Base-by-base conservation (phyloP, 1,284 basidiomycete species). In the Apiotrichum gracile region DNA sequence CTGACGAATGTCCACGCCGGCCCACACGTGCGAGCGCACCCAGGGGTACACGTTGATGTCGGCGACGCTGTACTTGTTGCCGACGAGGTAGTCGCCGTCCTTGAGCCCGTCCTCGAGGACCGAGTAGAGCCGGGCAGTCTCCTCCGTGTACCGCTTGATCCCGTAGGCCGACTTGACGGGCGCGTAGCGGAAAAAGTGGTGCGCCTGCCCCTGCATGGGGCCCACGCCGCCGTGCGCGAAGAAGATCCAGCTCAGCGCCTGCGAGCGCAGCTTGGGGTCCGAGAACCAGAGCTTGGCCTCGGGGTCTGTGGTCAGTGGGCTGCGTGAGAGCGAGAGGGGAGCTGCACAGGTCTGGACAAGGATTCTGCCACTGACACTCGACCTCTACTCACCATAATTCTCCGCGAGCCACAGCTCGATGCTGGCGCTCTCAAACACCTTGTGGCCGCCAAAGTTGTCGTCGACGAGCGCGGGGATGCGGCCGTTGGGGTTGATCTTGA, bases 241-340 rank as follows among this genome's bases (percentile, higher is more conserved):
- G 75, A 88, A 87, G 44, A 89, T 83, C 88, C 87, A 91, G 64
- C 86, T 85, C 19, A 86, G 65, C 69, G 82, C 78, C 68, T 84
- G 80, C 64, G 81, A 83, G 38, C 67, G 61, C 38, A 76, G 72
- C n/a, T 70, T 62, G 1, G 77, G 70, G 61, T 71, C 68, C 35
- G 78, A 74, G 66, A 83, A 84, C 60, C 74, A 78, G 61, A 86
- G 81, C 61, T 80, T 81, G 69, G 75, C 68, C 22, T 83, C 79
- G 52, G 58, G 61, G 57, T 76, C 74, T 57, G 65, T 62, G 10
- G 41, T 40, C 38, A 40, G 38, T 19, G 7, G n/a, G 25, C n/a
- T n/a, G n/a, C n/a, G n/a, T n/a, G 9, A 6, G 25, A n/a, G 1
- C 7, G 27, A 13, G 27, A 13, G 7, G 27, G 27, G 27, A 29